A percentile compares a stretch with the other conserved stretches of the same genome.
Evolutionary conservation across 192 early-diverging fungal genomes (phyloP).

Genomic region (Dissophora ornata): DNA sequence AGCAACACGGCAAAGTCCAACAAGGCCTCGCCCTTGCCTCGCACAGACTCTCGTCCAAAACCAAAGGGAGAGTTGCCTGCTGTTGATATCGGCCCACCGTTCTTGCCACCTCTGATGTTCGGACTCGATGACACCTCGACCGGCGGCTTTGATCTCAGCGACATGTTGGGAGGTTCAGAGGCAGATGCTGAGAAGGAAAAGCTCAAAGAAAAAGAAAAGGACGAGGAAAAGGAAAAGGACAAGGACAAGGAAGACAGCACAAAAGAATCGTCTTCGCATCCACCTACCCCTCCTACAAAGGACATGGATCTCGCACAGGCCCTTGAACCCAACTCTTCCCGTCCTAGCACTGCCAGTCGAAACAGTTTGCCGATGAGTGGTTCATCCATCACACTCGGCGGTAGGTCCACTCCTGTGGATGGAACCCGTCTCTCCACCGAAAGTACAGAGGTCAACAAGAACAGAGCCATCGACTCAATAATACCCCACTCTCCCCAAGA

Average conservation of each 20-base stretch:
- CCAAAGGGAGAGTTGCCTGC: not conserved
- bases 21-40: constrained; percentile 9
- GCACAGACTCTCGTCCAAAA: constrained; percentile 22
- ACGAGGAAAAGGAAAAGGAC: too few species aligned
- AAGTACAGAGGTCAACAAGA: too few species aligned
- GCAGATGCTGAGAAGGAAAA: too few species aligned
- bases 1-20: not conserved
- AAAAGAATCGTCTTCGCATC: constrained; percentile 5
- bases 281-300: not conserved
- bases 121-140: constrained; percentile 33
- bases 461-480: too few species aligned
- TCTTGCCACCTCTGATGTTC: constrained; percentile 38
- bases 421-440: not conserved
- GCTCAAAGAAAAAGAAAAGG: not conserved
- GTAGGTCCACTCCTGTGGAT: not conserved
- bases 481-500: too few species aligned
- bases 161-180: too few species aligned
- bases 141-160: constrained; percentile 38
- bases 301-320: constrained; percentile 2
- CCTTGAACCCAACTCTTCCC: constrained; percentile 7
- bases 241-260: too few species aligned
- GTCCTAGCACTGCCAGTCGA: constrained; percentile 3
- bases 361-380: not conserved
- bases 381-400: too few species aligned
- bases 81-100: constrained; percentile 40